Conservation (phyloP, 495 filamentous ascomycete species). For the Geopyxis carbonaria region DNA sequence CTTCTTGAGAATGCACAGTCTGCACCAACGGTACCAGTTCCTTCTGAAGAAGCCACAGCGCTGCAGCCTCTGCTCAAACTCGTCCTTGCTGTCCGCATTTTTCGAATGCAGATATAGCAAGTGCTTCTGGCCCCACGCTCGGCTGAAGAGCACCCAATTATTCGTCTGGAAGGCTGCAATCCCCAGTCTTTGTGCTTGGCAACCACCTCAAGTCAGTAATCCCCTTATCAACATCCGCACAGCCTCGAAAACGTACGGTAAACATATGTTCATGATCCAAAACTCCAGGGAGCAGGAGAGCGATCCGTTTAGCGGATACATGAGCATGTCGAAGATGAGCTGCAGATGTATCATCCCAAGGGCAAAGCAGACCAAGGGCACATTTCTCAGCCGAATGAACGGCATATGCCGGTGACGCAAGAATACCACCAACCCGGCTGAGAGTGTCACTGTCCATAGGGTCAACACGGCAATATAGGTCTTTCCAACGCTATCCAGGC, state of each 20-base stretch:
- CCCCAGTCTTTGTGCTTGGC: no score
- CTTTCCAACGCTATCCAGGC: background rate
- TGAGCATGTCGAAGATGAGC: slow-evolving; percentile 18
- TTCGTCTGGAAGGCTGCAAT: slow-evolving; percentile 24
- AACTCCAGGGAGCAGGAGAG: slow-evolving; percentile 18
- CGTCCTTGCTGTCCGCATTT: background rate
- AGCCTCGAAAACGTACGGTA: slow-evolving; percentile 13
- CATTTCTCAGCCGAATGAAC: slow-evolving; percentile 21
- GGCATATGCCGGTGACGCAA: slow-evolving; percentile 12
- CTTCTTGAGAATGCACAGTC: slow-evolving; percentile 16
- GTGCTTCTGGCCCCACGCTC: slow-evolving; percentile 18
- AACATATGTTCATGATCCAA: slow-evolving; percentile 21
- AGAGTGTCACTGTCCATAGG: background rate
- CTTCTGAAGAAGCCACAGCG: slow-evolving; percentile 5
- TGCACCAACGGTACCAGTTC: slow-evolving; percentile 11
- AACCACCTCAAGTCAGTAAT: no score
- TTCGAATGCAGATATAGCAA: slow-evolving; percentile 14
- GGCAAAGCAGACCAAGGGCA: slow-evolving; percentile 17
- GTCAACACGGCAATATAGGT: background rate
- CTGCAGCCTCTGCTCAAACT: background rate
- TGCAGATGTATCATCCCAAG: slow-evolving; percentile 18
- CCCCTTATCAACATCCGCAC: no score
- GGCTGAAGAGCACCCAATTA: slow-evolving; percentile 22
- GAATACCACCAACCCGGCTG: background rate
- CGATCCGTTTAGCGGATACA: slow-evolving; percentile 18